Percentiles rank a stretch among this genome's conserved stretches.
Evolutionary conservation across 179 eudicot species (phyloP).

Genomic region (Carnegiea gigantea): DNA sequence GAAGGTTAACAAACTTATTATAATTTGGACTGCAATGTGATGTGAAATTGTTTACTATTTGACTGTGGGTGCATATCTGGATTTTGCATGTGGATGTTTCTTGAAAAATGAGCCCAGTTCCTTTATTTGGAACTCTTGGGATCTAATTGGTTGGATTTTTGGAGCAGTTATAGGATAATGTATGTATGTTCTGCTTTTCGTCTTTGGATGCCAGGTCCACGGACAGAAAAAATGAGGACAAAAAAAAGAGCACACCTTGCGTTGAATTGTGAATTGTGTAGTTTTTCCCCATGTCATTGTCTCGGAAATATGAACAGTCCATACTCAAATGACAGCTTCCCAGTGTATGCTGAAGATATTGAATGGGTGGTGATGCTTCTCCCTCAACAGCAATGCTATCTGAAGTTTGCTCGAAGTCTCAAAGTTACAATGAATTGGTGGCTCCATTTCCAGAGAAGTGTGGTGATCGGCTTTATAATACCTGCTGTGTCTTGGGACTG

Average conservation of each 20-base stretch:
- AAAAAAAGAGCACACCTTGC: not conserved
- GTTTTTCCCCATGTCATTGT: conserved; percentile 4
- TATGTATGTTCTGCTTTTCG: no score
- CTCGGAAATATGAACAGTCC: conserved; percentile 84
- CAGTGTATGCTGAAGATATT: conserved; percentile 75
- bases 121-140: no score
- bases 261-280: not conserved
- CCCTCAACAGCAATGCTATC: conserved; percentile 77
- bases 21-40: no score
- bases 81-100: no score
- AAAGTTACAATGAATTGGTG: conserved; percentile 74
- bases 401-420: conserved; percentile 48
- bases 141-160: no score
- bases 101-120: no score
- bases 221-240: no score
- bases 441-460: conserved; percentile 72
- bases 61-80: no score
- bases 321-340: conserved; percentile 77
- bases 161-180: no score
- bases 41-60: no score
- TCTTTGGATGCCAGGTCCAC: no score
- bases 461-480: conserved; percentile 64
- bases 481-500: conserved; percentile 69
- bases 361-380: conserved; percentile 70
- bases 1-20: not conserved